Evolutionary conservation across 495 filamentous ascomycete genomes (phyloP).

Genomic region (Aspergillus conjunctus): DNA sequence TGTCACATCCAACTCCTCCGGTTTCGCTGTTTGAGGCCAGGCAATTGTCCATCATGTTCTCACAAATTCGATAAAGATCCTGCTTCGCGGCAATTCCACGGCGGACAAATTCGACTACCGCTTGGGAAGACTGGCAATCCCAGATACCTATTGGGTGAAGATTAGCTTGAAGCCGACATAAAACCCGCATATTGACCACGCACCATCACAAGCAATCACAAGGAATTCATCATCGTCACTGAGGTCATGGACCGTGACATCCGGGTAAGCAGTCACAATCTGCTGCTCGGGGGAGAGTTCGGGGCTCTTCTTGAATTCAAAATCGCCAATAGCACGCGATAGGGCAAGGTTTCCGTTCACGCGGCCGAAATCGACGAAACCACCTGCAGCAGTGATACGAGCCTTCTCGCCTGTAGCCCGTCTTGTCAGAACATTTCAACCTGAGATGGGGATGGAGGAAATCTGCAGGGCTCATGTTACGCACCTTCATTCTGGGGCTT

Average conservation of each 20-base stretch:
- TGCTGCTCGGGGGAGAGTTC: slow-evolving; percentile 95
- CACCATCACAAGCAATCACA: slow-evolving; percentile 96
- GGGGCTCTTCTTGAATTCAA: slow-evolving; percentile 99
- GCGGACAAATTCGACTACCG: slow-evolving; percentile 94
- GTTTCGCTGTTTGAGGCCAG: slow-evolving; percentile 96
- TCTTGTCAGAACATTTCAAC: slow-evolving; percentile 21
- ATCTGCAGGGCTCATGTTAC: slow-evolving; percentile 16
- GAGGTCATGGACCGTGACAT: slow-evolving; percentile 87
- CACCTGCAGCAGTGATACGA: slow-evolving; percentile 90
- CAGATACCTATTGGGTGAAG: slow-evolving; percentile 73
- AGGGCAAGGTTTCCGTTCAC: slow-evolving; percentile 99
- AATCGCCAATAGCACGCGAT: slow-evolving; percentile 96
- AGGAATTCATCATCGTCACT: slow-evolving; percentile 95
- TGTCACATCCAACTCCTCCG: slow-evolving; percentile 96
- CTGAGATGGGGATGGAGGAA: slow-evolving; percentile 7
- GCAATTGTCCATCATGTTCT: slow-evolving; percentile 99
- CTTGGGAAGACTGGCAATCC: slow-evolving; percentile 98
- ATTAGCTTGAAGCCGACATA: background rate
- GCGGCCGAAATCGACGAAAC: slow-evolving; percentile 97
- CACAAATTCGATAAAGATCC: slow-evolving; percentile 87
- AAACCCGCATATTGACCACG: slow-evolving; percentile 26
- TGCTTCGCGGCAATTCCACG: slow-evolving; percentile 95
- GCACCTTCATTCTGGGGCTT: slow-evolving; percentile 97
- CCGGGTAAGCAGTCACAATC: slow-evolving; percentile 95
- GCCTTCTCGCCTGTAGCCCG: slow-evolving; percentile 82